Conservation (phyloP, 495 filamentous ascomycete genomes). For the Cetradonia linearis region DNA sequence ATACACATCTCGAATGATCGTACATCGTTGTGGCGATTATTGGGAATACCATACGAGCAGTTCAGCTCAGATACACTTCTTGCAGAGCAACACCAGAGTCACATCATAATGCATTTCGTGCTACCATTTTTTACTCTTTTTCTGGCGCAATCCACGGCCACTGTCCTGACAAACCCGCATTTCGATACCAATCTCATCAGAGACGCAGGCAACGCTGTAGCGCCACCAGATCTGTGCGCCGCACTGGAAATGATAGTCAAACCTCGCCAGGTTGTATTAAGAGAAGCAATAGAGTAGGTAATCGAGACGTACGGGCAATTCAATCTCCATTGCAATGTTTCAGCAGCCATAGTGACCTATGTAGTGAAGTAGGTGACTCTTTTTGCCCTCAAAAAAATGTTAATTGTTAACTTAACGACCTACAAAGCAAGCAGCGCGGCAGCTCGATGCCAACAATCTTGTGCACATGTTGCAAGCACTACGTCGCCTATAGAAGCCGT, state of each 20-base stretch:
- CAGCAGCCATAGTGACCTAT: background rate
- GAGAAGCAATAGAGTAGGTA: background rate
- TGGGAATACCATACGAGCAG: background rate
- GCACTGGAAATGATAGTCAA: background rate
- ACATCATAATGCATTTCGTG: background rate
- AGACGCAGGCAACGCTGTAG: background rate
- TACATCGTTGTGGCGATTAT: background rate
- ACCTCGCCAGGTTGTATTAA: background rate
- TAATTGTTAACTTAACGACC: background rate
- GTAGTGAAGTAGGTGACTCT: background rate
- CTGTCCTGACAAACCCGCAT: slow-evolving; percentile 1
- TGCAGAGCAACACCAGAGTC: too few relatives aligned
- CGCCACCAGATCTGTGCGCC: background rate
- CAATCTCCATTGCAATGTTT: background rate
- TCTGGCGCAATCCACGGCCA: background rate
- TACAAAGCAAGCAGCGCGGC: background rate
- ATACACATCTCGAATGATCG: background rate
- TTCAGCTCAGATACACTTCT: background rate
- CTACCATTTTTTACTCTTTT: slow-evolving; percentile 7
- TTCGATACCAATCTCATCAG: background rate
- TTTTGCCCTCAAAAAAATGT: background rate
- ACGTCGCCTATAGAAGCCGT: background rate
- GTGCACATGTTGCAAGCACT: background rate
- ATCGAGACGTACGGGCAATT: background rate
- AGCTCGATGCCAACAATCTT: background rate